Evolutionary conservation across 2,329 filamentous ascomycete species (phyloP).

Genomic region (Dactylellina haptotyla): DNA sequence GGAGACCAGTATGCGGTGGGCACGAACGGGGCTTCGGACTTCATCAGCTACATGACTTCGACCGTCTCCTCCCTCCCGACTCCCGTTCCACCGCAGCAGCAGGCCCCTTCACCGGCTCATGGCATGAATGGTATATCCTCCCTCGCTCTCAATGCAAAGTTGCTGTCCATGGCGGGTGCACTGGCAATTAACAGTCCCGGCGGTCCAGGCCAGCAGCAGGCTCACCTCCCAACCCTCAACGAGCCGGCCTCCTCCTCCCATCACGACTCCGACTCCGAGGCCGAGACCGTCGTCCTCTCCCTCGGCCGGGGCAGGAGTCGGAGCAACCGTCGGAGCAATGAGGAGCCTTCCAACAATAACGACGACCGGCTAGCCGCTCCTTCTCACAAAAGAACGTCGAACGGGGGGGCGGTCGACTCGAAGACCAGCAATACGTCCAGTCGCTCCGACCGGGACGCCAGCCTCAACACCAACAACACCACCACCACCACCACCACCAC

Average conservation of each 20-base stretch:
- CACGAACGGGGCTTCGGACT: slow-evolving; percentile 47
- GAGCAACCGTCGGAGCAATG: slow-evolving; percentile 30
- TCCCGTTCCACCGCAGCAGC: slow-evolving; percentile 29
- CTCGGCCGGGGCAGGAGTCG: slow-evolving; percentile 57
- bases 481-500: no score
- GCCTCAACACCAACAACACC: no score
- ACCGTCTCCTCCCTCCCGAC: slow-evolving; percentile 41
- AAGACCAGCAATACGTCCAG: slow-evolving; percentile 47
- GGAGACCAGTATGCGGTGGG: slow-evolving; percentile 40
- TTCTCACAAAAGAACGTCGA: slow-evolving; percentile 15
- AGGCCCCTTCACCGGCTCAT: slow-evolving; percentile 29
- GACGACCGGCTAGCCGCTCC: slow-evolving; percentile 45
- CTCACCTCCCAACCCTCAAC: slow-evolving; percentile 31
- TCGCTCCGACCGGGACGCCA: slow-evolving; percentile 43
- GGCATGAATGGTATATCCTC: slow-evolving; percentile 48
- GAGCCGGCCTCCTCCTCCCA: slow-evolving; percentile 45
- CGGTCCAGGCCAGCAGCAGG: slow-evolving; percentile 34
- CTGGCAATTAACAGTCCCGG: slow-evolving; percentile 45
- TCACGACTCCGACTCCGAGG: slow-evolving; percentile 71
- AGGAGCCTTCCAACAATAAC: slow-evolving; percentile 42
- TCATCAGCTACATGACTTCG: slow-evolving; percentile 51
- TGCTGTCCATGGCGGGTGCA: slow-evolving; percentile 24
- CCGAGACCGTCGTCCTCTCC: slow-evolving; percentile 75
- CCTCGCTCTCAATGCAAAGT: slow-evolving; percentile 35
- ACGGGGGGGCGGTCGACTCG: no score